Percentiles rank a stretch among this genome's conserved stretches.
Evolutionary conservation across 1,284 basidiomycete genomes (phyloP).

Genomic region (Trichosporon sp.): DNA sequence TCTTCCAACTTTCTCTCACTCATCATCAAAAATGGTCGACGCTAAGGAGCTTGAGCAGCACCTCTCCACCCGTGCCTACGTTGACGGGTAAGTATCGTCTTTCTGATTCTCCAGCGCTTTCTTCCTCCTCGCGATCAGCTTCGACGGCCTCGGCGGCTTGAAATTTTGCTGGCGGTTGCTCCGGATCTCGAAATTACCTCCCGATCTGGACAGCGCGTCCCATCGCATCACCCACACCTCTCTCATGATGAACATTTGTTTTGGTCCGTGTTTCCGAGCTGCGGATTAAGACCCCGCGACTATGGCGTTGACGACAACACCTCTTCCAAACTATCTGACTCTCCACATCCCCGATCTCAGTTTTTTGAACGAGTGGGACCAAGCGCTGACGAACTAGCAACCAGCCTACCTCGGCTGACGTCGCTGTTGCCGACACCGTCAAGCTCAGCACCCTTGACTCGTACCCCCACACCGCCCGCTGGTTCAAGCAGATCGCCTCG

Average conservation of each 20-base stretch:
- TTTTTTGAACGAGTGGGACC: constrained; percentile 10
- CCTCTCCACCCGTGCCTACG: constrained; percentile 57
- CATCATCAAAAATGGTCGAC: constrained; percentile 61
- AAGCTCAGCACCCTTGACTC: constrained; percentile 13
- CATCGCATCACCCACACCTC: constrained; percentile 5
- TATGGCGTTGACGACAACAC: constrained; percentile 51
- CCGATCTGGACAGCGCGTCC: not conserved
- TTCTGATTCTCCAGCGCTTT: not conserved
- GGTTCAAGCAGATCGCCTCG: constrained; percentile 92
- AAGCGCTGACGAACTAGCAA: constrained; percentile 58
- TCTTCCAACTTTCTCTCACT: constrained; percentile 10
- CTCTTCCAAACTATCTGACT: constrained; percentile 79
- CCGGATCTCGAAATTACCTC: not conserved
- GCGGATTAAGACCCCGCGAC: constrained; percentile 93
- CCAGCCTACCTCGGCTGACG: constrained; percentile 94
- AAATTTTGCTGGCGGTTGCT: not conserved
- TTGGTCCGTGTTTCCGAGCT: constrained; percentile 99
- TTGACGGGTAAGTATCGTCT: constrained; percentile 40
- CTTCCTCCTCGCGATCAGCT: not conserved
- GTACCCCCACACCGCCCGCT: constrained; percentile 72
- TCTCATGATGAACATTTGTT: constrained; percentile 68
- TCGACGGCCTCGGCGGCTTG: not conserved
- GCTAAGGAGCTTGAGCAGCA: constrained; percentile 75
- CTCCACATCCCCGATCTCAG: constrained; percentile 18
- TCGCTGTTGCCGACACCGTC: constrained; percentile 76